phyloP scores from a whole-genome alignment of 305 asterid genomes.

The Fraxinus baroniana region DNA sequence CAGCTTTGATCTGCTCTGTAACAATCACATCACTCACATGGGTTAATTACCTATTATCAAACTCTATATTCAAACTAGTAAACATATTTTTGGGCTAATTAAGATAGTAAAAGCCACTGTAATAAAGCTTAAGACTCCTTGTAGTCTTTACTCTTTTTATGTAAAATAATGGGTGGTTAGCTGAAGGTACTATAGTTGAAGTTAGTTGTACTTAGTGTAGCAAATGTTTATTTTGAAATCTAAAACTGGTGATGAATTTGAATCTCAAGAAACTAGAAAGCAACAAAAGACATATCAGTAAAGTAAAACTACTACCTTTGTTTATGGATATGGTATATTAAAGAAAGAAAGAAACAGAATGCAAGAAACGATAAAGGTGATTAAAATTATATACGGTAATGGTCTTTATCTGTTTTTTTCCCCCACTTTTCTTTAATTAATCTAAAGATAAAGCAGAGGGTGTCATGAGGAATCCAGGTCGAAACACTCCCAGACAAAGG shows the following conservation, averaged over 20 bases:
- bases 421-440: not conserved
- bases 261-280: not conserved
- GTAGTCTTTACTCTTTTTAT: not conserved
- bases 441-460: not conserved
- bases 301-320: not conserved
- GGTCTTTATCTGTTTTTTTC: not conserved
- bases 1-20: not conserved
- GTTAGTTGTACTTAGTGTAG: not conserved
- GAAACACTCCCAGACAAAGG: conserved; percentile 59
- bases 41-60: not conserved
- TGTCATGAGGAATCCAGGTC: conserved; percentile 43
- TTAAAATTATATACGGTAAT: not conserved
- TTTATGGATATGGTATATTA: not conserved
- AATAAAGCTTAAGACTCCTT: not conserved
- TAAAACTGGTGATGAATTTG: not conserved
- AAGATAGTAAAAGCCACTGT: not conserved
- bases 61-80: not conserved
- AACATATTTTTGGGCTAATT: not conserved
- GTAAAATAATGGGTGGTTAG: not conserved
- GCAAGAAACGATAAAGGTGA: not conserved
- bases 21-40: not conserved
- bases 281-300: not conserved
- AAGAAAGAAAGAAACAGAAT: not conserved
- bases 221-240: not conserved
- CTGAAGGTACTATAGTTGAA: not conserved